These are phyloP conservation scores for Leccinum barrowsii DNA, from an alignment of 768 basidiomycete species.

Conservation along the genomic window DNA sequence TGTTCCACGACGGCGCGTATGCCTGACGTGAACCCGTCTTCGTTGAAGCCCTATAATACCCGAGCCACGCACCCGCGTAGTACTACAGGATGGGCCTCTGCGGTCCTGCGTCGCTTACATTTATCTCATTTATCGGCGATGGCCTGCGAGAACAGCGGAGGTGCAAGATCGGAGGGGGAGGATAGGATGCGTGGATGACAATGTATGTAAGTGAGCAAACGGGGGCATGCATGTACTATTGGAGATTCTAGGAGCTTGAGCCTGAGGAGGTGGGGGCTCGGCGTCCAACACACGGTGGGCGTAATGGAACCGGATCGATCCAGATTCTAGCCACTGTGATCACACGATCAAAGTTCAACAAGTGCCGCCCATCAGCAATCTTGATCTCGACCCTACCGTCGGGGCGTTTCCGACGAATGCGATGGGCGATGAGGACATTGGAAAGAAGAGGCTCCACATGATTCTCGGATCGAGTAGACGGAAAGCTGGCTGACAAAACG, in stretches of 20 bases:
- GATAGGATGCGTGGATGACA: background rate
- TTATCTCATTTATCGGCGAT: slow-evolving; percentile 47
- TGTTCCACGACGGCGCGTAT: slow-evolving; percentile 33
- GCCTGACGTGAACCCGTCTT: slow-evolving; percentile 64
- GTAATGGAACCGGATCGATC: slow-evolving; percentile 45
- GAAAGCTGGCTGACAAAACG: slow-evolving; percentile 60
- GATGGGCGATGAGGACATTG: slow-evolving; percentile 64
- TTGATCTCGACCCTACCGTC: slow-evolving; percentile 38
- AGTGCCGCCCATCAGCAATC: slow-evolving; percentile 44
- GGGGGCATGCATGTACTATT: too few species aligned
- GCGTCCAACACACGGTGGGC: slow-evolving; percentile 65
- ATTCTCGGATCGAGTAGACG: slow-evolving; percentile 61
- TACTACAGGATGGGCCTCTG: slow-evolving; percentile 48
- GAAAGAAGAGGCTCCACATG: slow-evolving; percentile 41
- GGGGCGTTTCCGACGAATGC: slow-evolving; percentile 36
- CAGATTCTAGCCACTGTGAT: slow-evolving; percentile 51
- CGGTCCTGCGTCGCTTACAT: slow-evolving; percentile 59
- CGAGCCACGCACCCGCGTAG: slow-evolving; percentile 64
- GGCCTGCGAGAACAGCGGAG: slow-evolving; percentile 32
- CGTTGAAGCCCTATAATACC: slow-evolving; percentile 69
- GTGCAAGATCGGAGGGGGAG: background rate
- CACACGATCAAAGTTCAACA: slow-evolving; percentile 60
- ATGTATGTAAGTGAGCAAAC: too few species aligned
- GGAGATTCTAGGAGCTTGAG: too few species aligned
- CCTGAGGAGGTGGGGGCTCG: slow-evolving; percentile 15